These are phyloP conservation scores for Fraxinus anomala DNA, from an alignment of 257 asterid species.

Conservation along the genomic window DNA sequence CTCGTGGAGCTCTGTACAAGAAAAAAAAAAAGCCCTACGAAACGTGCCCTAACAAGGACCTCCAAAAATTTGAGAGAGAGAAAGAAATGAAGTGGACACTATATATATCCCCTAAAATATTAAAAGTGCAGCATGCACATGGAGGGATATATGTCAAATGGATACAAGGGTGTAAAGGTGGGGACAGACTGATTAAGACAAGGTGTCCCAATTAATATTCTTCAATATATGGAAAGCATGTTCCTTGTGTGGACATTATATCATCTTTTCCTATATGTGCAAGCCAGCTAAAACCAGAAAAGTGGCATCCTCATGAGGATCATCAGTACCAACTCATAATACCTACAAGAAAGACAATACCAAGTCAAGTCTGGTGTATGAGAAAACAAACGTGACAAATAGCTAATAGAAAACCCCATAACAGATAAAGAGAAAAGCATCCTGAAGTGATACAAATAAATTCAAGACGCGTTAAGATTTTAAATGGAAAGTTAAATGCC, in stretches of 20 bases:
- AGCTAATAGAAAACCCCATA: not conserved
- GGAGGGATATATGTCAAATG: not conserved
- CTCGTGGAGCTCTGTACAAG: too few relatives aligned
- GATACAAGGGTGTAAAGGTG: not conserved
- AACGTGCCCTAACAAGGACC: too few relatives aligned
- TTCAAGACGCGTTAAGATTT: not conserved
- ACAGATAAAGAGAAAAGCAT: not conserved
- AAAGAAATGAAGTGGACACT: not conserved
- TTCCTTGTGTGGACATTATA: slow-evolving; percentile 1
- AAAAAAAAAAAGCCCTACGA: too few relatives aligned
- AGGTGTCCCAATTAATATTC: not conserved
- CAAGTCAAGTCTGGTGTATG: not conserved
- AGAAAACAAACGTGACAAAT: not conserved
- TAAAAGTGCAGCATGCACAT: slow-evolving; percentile 1
- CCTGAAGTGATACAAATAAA: not conserved
- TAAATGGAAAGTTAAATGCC: not conserved
- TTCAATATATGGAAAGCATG: not conserved
- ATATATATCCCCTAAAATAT: not conserved
- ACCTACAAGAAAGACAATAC: not conserved
- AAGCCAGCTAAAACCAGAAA: not conserved
- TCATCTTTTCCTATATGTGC: not conserved
- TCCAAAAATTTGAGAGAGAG: too few relatives aligned
- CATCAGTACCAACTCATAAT: not conserved
- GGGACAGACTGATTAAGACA: not conserved
- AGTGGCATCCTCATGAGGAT: not conserved